A percentile compares a stretch with the other conserved stretches of the same genome.
Evolutionary conservation across 2,329 filamentous ascomycete genomes (phyloP).

Genomic region (Monosporascus sp.): DNA sequence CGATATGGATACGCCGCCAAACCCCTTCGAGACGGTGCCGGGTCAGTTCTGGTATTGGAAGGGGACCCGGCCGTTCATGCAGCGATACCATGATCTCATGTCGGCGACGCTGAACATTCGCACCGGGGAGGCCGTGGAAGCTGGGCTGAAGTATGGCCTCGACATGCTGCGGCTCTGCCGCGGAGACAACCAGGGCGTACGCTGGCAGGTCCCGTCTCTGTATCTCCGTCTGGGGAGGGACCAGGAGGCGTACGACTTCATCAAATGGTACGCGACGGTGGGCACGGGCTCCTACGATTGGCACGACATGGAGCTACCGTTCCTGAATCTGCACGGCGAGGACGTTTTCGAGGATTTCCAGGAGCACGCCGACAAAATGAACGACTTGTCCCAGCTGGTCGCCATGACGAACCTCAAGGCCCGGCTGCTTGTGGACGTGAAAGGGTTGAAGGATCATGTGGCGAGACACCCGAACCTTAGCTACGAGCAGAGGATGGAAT

Average conservation of each 20-base stretch:
- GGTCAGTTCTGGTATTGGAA: slow-evolving; percentile 3
- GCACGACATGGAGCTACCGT: slow-evolving; percentile 35
- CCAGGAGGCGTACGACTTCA: slow-evolving; percentile 20
- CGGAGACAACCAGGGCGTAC: slow-evolving; percentile 12
- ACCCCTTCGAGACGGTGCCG: slow-evolving; percentile 5
- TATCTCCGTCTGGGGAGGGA: slow-evolving; percentile 15
- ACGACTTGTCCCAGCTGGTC: slow-evolving; percentile 4
- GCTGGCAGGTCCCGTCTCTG: slow-evolving; percentile 12
- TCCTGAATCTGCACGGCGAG: slow-evolving; percentile 57
- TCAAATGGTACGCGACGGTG: slow-evolving; percentile 13
- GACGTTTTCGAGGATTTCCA: slow-evolving; percentile 51
- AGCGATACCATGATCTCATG: slow-evolving; percentile 5
- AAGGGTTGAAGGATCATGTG: slow-evolving; percentile 5
- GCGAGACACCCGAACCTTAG: slow-evolving; percentile 2
- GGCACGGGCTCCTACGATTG: slow-evolving; percentile 29
- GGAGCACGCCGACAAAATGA: not conserved
- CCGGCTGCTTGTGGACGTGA: slow-evolving; percentile 12
- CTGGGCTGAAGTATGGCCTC: slow-evolving; percentile 7
- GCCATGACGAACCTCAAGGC: slow-evolving; percentile 13
- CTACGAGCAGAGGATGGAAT: slow-evolving; percentile 15
- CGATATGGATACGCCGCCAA: not conserved
- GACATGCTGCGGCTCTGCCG: slow-evolving; percentile 12
- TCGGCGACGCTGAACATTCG: slow-evolving; percentile 9
- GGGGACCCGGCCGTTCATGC: slow-evolving; percentile 11
- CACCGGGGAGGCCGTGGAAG: slow-evolving; percentile 11